phyloP scores from a whole-genome alignment of 495 filamentous ascomycete genomes.

The Echria macrotheca region DNA sequence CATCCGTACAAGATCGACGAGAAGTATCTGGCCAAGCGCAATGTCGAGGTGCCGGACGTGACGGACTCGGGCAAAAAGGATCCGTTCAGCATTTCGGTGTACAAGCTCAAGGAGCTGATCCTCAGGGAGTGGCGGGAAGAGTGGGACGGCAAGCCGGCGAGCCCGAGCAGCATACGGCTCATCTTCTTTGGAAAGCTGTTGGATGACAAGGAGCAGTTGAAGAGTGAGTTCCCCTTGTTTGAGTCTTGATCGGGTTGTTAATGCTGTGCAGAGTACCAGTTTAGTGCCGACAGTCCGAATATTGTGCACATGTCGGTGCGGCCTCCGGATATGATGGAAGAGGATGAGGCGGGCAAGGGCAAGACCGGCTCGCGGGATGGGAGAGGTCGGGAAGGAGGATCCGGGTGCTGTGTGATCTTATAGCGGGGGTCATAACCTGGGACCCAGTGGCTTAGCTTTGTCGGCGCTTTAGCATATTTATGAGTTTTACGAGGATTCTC shows the following conservation, averaged over 20 bases:
- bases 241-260: not conserved
- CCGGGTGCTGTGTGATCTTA: conserved; percentile 80
- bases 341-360: conserved; percentile 67
- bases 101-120: conserved; percentile 87
- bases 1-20: conserved; percentile 85
- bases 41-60: conserved; percentile 62
- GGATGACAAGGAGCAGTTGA: conserved; percentile 77
- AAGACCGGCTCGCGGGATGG: conserved; percentile 59
- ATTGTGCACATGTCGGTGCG: conserved; percentile 93
- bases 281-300: conserved; percentile 64
- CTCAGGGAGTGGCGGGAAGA: conserved; percentile 85
- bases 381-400: conserved; percentile 55
- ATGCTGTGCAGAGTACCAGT: conserved; percentile 63
- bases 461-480: not conserved
- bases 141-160: conserved; percentile 79
- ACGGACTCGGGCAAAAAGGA: conserved; percentile 54
- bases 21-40: conserved; percentile 74
- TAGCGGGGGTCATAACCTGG: conserved; percentile 13
- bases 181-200: conserved; percentile 85
- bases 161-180: conserved; percentile 76
- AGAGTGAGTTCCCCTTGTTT: conserved; percentile 24
- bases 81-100: conserved; percentile 82
- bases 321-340: conserved; percentile 82
- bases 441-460: too few relatives aligned
- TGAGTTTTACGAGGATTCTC: not conserved